Conservation (phyloP, 2,329 filamentous ascomycete species). For the Aspergillus oerlinghausenensis region DNA sequence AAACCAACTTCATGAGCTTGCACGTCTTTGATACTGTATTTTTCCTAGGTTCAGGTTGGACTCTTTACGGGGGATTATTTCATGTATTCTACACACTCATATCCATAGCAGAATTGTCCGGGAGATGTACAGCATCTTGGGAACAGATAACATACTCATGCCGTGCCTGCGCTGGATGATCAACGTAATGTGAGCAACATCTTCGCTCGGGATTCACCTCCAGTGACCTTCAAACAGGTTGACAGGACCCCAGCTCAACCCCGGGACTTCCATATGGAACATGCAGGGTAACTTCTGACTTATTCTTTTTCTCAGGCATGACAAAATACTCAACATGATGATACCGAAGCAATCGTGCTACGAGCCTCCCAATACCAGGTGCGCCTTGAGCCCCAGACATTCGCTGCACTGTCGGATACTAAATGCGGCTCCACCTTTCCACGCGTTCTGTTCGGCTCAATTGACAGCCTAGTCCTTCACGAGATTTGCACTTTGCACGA, state of each 20-base stretch:
- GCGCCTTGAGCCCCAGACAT: too few relatives aligned
- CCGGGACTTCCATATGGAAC: slow-evolving; percentile 28
- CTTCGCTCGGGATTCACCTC: background rate
- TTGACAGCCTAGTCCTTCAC: too few relatives aligned
- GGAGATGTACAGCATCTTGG: background rate
- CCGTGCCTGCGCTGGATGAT: background rate
- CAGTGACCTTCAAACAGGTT: background rate
- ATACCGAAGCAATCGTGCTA: slow-evolving; percentile 22
- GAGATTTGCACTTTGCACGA: too few relatives aligned
- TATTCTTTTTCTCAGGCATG: slow-evolving; percentile 30
- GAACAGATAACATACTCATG: background rate
- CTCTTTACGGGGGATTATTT: background rate
- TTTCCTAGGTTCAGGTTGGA: too few relatives aligned
- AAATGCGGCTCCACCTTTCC: too few relatives aligned
- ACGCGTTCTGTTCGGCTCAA: too few relatives aligned
- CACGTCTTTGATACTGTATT: background rate
- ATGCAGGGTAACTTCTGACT: slow-evolving; percentile 32
- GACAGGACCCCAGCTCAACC: slow-evolving; percentile 15
- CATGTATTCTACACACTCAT: background rate
- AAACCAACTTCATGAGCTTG: background rate
- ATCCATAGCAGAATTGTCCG: background rate
- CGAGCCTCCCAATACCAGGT: too few relatives aligned
- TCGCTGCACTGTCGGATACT: too few relatives aligned
- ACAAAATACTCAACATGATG: slow-evolving; percentile 24
- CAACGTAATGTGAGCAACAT: background rate